A percentile compares a stretch with the other conserved stretches of the same genome.
Conservation (phyloP, 352 stramenopile species). For the Globisporangium acanthophoron region DNA sequence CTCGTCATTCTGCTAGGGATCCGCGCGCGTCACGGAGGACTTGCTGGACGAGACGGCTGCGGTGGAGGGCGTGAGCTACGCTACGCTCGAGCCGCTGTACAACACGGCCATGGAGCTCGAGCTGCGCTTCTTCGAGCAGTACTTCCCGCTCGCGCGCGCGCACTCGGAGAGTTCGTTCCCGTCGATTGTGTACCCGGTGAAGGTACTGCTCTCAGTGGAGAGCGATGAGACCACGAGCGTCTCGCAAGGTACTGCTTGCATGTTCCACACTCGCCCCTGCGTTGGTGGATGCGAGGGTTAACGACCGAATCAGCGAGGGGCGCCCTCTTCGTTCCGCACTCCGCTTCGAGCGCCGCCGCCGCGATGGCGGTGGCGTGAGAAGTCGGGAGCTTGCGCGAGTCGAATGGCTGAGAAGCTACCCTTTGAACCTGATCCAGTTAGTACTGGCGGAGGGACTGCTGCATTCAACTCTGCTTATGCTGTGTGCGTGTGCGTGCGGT, state of each 20-base stretch:
- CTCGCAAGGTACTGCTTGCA: conserved; percentile 16
- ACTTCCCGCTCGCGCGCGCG: conserved; percentile 25
- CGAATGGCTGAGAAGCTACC: conserved; percentile 54
- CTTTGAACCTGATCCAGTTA: conserved; percentile 66
- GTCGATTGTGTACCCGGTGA: conserved; percentile 4
- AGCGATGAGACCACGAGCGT: neutral
- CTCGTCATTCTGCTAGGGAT: conserved; percentile 9
- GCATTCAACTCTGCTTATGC: conserved; percentile 15
- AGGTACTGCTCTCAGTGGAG: conserved; percentile 13
- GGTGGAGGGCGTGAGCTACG: conserved; percentile 16
- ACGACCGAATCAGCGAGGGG: conserved; percentile 44
- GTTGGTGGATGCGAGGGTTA: conserved; percentile 9
- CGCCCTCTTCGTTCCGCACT: conserved; percentile 25
- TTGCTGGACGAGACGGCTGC: conserved; percentile 30
- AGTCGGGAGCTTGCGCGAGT: neutral
- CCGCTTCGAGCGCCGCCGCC: neutral
- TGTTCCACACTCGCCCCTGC: conserved; percentile 3
- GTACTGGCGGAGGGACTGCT: conserved; percentile 58
- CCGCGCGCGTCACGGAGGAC: conserved; percentile 21
- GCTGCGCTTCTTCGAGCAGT: conserved; percentile 49
- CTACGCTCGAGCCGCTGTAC: conserved; percentile 35
- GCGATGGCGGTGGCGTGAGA: neutral
- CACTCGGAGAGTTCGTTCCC: conserved; percentile 1
- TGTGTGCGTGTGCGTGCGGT: conserved; percentile 22
- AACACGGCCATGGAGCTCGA: conserved; percentile 48